Evolutionary conservation across 345 rosid genomes (phyloP), one percentile per base, ranked within the genome.

Genomic region (Physaria fendleri): DNA sequence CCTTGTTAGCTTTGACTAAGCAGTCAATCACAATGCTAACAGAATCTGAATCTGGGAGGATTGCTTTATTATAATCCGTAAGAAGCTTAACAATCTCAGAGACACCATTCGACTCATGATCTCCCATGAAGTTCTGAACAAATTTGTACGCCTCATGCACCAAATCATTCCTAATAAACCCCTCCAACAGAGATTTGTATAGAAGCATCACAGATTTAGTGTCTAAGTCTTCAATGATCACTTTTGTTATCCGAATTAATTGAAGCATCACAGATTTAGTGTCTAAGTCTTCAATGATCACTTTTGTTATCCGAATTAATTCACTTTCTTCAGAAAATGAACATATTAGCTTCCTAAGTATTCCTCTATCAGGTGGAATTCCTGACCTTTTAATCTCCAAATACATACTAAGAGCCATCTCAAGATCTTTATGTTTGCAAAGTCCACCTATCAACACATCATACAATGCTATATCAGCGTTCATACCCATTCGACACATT

Each of bases 381-480:
- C 79, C 82, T 18, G 58, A 68, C 40, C 27, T 68, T 77, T 75
- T 88, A 82, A 85, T 88, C 43, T 84, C 83, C 35, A 71, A 54
- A 63, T 78, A 82, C 77, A 88, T 77, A 32, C 46, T 47, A 43
- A 88, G 51, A 30, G 89, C 92, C 70, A 67, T 77, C 47, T 78
- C 77, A 37, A 71, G 77, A 52, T 88, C 80, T 32, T 77, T 77
- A 51, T 57, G 68, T 52, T 41, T 61, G 53, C 92, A 85, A 8
- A 91, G 49, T 20, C 77, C 95, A 43, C 87, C 86, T 51, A 91
- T 77, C 53, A 91, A 56, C 70, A 78, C 90, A 75, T 91, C 88
- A 72, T 78, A 88, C 59, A 81, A 69, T 2, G 85, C 76, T 54
- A 84, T 62, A 59, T 73, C 77, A 40, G 79, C 86, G 12, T 21